Base-by-base conservation (phyloP, 768 basidiomycete genomes). In the Pisolithus sp. region DNA sequence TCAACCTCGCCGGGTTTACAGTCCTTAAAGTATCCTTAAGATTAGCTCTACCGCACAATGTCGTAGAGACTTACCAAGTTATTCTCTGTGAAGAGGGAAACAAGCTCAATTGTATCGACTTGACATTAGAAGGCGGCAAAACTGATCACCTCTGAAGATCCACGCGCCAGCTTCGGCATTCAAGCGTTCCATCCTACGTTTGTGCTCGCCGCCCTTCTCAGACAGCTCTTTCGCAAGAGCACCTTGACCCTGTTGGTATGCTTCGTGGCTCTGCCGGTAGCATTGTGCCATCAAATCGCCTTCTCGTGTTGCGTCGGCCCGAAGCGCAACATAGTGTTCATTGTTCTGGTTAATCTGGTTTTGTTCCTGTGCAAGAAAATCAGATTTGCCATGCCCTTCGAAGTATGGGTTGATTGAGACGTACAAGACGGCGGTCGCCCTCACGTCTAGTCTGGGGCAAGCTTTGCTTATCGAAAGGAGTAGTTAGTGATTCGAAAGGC, bases 81-180 rank as follows among this genome's bases (percentile, higher is more conserved):
- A 59, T 90, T 92, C 66, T 85, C 88, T 89, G 56, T 23, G 39
- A 10, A 45, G 10, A 34, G 34, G 15, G 26, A 45, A 13, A 42
- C 41, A 46, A 21, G 48, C 38, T 49, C 53, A 48, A 37, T 31
- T 42, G 12, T 5, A 34, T 45, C 46, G 17, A 31, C 20, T 28
- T 47, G 20, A 50, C 36, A 43, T 10, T 43, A 43, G 54, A 28
- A 49, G n/a, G 36, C 34, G 38, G 50, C 13, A 17, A 10, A 18
- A 67, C 80, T 46, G 54, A 89, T 89, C 82, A 56, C 73, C 67
- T 59, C 51, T 57, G 67, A 85, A 98, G 55, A 97, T 94, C 88
- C 89, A 95, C 46, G 85, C 80, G 53, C 85, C 82, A 2, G 94
- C 95, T 65, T 93, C 71, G 53, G 76, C 76, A 65, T 97, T 93